Evolutionary conservation across 352 stramenopile species (phyloP), one percentile per base, ranked within the genome.

Genomic region (Pythium aristosporum): DNA sequence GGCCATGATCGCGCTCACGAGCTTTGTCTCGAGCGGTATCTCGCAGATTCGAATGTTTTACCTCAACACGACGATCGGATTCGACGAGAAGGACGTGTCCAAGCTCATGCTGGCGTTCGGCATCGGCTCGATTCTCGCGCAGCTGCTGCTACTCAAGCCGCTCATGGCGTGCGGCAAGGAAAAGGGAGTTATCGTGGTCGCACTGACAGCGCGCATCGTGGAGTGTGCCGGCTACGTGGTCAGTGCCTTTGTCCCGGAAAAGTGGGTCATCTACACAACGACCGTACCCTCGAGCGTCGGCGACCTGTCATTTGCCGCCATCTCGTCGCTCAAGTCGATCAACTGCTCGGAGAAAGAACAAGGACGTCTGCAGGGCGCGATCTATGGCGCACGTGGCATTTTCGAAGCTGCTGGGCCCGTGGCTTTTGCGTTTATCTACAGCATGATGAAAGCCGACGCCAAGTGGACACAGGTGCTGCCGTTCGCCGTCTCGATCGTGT

Each of bases 61-160:
- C 63, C 71, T 93, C 16, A 93, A 93, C 79, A 91, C 77, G 30
- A 71, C 83, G 2, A 68, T 91, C 20, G 80, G 78, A 1, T 91
- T 91, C 53, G 59, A 89, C 41, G 80, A 87, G 57, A 85, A 88
- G 44, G 78, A 87, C 48, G 83, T 77, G 3, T 76, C 80, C 18
- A 76, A 73, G 3, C 55, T 92, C 18, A 86, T 91, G 74, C 69
- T 93, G 12, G 18, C 85, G 16, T 75, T 80, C 25, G 85, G 85
- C 0, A 47, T 87, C 9, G 54, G 71, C 30, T 85, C 80, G 13
- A 80, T 93, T 36, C 20, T 88, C 20, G 75, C 80, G 6, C 84
- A 93, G 47, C 50, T 65, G n/a, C 20, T 90, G n/a, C 43, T 90
- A 9, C 75, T 93, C 20, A 83, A 80, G 13, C 76, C 79, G 5